Evolutionary conservation across 352 stramenopile genomes (phyloP), one percentile per base, ranked within the genome.

Genomic region (Phytophthora uliginosa): DNA sequence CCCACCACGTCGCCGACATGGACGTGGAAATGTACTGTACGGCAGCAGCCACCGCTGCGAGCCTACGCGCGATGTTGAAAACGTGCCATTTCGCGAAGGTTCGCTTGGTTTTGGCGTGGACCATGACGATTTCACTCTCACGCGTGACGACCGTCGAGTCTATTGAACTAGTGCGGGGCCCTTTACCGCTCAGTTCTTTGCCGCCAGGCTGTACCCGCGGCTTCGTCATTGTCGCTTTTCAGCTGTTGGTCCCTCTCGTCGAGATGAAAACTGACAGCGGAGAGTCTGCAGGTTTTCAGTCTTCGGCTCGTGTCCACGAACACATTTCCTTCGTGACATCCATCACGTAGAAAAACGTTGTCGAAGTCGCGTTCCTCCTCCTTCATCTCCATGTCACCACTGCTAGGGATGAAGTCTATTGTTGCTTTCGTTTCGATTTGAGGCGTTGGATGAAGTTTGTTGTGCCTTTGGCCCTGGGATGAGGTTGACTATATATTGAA

Each of bases 11-110:
- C 7, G 76, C 76, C 18, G 68, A 15, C 7, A 76, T 18, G 1
- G 64, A 80, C 10, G 71, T 28, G 47, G 69, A 63, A 3, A 69
- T 57, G 62, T 83, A 83, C 48, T 68, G 64, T 0, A 76, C 54
- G 15, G 69, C 73, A 2, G 73, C 73, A 18, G 57, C 73, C 13
- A 79, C 51, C 4, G 63, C 55, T 17, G 59, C 42, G 18, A 76
- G 34, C 10, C 68, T 63, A 10, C 73, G 59, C 15, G 59, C 15
- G 55, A 79, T 31, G 31, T 79, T 67, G 51, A 78, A 65, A 18
- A 59, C 7, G 13, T 56, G 54, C 28, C 28, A 40, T 17, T 53
- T 48, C 4, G 63, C 33, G 10, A 62, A 17, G 7, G 9, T 59
- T 6, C 48, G 52, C 24, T 56, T 62, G 17, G 50, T 60, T 20